Conservation (phyloP, 2,329 filamentous ascomycete genomes). For the Calcarisporium arbuscula region DNA sequence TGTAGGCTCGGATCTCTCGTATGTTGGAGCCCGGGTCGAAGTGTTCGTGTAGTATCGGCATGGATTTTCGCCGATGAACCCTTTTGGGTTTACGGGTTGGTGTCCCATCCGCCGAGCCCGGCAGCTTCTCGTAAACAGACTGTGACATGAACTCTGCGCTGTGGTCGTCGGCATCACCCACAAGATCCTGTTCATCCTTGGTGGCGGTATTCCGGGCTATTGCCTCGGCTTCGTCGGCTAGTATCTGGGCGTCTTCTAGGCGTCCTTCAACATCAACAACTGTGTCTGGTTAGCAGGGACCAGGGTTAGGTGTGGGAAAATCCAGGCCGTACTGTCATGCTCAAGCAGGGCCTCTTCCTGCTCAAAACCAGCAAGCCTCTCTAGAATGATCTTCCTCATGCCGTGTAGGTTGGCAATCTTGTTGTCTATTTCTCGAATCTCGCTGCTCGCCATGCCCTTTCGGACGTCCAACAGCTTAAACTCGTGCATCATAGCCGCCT, state of each 20-base stretch:
- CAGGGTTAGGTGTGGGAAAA: not conserved
- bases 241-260: slow-evolving; percentile 54
- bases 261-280: slow-evolving; percentile 57
- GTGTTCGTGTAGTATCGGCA: slow-evolving; percentile 93
- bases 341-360: slow-evolving; percentile 87
- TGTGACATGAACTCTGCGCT: slow-evolving; percentile 81
- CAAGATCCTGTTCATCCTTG: slow-evolving; percentile 47
- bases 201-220: slow-evolving; percentile 45
- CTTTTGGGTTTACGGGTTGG: slow-evolving; percentile 43
- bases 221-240: slow-evolving; percentile 53
- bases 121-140: slow-evolving; percentile 91
- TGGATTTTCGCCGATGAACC: slow-evolving; percentile 67
- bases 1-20: slow-evolving; percentile 81
- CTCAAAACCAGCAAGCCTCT: slow-evolving; percentile 78
- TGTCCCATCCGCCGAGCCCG: slow-evolving; percentile 44
- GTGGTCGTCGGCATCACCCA: slow-evolving; percentile 43
- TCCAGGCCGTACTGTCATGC: slow-evolving; percentile 63
- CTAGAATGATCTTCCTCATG: slow-evolving; percentile 88
- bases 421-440: slow-evolving; percentile 93
- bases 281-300: too few relatives aligned
- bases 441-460: slow-evolving; percentile 96
- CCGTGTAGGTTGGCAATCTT: slow-evolving; percentile 90
- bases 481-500: slow-evolving; percentile 71
- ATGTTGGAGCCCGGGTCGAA: slow-evolving; percentile 86
- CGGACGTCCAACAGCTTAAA: slow-evolving; percentile 86